A percentile compares a stretch with the other conserved stretches of the same genome.
These are phyloP conservation scores for Nicotiana benthamiana DNA, from an alignment of 257 asterid genomes.

Conservation along the genomic window DNA sequence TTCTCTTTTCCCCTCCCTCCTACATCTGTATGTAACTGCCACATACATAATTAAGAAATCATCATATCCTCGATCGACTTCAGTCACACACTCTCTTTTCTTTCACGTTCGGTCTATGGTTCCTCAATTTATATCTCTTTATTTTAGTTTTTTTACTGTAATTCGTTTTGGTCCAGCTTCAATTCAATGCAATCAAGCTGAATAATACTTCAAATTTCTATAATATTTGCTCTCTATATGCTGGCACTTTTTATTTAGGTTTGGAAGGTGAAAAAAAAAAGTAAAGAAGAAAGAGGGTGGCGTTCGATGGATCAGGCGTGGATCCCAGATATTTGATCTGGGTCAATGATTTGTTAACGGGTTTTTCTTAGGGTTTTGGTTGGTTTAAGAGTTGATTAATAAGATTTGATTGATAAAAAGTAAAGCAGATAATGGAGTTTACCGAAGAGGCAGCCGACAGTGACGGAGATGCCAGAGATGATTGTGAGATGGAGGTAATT, in stretches of 20 bases:
- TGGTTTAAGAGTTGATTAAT: too few relatives aligned
- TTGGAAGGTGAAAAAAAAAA: neutral
- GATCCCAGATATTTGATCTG: conserved; percentile 34
- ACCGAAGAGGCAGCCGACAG: too few relatives aligned
- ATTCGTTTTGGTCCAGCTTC: too few relatives aligned
- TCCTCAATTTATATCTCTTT: neutral
- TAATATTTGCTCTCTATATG: neutral
- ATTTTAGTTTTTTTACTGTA: neutral
- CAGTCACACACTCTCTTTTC: neutral
- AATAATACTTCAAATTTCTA: neutral
- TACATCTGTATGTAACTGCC: neutral
- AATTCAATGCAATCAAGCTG: neutral
- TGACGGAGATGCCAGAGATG: too few relatives aligned
- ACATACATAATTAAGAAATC: neutral
- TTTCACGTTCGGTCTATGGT: neutral
- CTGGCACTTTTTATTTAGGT: neutral
- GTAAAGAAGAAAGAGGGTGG: neutral
- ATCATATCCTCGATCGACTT: neutral
- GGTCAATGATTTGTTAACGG: too few relatives aligned
- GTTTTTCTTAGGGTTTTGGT: too few relatives aligned
- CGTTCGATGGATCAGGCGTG: conserved; percentile 89
- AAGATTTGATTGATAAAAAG: too few relatives aligned
- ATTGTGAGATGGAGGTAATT: too few relatives aligned
- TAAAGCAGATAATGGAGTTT: too few relatives aligned
- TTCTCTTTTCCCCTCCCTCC: too few relatives aligned